Evolutionary conservation across 805 yeast genomes (phyloP).

Genomic region (Cyberlindnera mycetangii): DNA sequence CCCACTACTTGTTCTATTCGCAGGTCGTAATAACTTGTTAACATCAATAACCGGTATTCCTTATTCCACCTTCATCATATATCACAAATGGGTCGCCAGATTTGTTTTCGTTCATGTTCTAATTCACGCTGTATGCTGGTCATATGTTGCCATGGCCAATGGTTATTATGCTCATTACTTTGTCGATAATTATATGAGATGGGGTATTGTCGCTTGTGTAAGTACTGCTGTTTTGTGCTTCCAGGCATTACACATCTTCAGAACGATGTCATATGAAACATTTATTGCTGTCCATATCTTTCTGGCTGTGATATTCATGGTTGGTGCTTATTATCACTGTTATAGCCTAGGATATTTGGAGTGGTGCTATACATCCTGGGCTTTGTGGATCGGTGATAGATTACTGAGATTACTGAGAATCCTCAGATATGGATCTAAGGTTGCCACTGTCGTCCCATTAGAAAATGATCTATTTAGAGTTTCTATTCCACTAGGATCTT

Average conservation of each 20-base stretch:
- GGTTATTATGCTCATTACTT: conserved; percentile 12
- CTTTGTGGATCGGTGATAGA: conserved; percentile 38
- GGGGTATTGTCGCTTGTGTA: conserved; percentile 46
- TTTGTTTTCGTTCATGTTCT: conserved; percentile 30
- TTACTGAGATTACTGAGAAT: conserved; percentile 41
- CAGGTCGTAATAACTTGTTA: conserved; percentile 69
- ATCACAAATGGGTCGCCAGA: conserved; percentile 65
- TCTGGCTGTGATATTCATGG: conserved; percentile 50
- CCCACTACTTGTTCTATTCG: conserved; percentile 59
- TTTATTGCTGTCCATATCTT: conserved; percentile 58
- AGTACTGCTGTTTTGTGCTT: conserved; percentile 41
- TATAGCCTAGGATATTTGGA: conserved; percentile 49
- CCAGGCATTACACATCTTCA: conserved; percentile 48
- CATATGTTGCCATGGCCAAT: conserved; percentile 9
- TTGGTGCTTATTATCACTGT: conserved; percentile 59
- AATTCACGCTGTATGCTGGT: conserved; percentile 23
- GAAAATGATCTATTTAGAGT: conserved; percentile 48
- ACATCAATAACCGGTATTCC: conserved; percentile 60
- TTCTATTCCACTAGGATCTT: conserved; percentile 29
- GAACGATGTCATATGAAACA: conserved; percentile 55
- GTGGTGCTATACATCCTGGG: conserved; percentile 41
- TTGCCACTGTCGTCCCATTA: conserved; percentile 21
- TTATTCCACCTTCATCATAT: conserved; percentile 56
- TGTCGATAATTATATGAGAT: conserved; percentile 16
- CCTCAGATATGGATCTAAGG: conserved; percentile 21